Conservation (phyloP, 2,329 filamentous ascomycete species). For the Neofusicoccum laricinum region DNA sequence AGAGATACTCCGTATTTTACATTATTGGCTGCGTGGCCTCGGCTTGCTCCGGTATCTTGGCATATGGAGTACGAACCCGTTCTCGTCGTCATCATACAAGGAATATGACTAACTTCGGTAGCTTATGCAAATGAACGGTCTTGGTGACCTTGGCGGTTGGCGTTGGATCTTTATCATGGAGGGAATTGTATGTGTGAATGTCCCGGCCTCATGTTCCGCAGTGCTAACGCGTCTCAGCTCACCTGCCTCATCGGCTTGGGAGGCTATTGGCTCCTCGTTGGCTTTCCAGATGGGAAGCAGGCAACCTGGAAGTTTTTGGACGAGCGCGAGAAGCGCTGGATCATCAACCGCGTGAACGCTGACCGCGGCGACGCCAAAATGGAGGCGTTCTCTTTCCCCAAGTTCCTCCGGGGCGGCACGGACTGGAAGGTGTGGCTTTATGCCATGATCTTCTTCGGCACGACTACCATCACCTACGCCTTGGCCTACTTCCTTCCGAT, state of each 20-base stretch:
- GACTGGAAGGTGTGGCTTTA: conserved; percentile 57
- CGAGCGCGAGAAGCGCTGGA: conserved; percentile 45
- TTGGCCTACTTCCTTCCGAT: conserved; percentile 78
- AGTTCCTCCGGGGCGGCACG: conserved; percentile 46
- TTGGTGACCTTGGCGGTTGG: conserved; percentile 46
- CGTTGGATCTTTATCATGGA: conserved; percentile 49
- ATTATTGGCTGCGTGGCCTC: conserved; percentile 65
- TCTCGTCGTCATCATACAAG: conserved; percentile 28
- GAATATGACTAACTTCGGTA: conserved; percentile 21
- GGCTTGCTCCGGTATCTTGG: conserved; percentile 66
- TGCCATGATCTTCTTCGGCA: conserved; percentile 56
- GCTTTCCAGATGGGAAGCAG: conserved; percentile 45
- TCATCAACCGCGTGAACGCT: conserved; percentile 51
- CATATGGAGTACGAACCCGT: conserved; percentile 51
- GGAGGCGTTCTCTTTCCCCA: conserved; percentile 47
- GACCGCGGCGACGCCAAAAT: conserved; percentile 53
- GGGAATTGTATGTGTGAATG: conserved; percentile 20
- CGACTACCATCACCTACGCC: conserved; percentile 70
- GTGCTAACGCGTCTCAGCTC: conserved; percentile 20
- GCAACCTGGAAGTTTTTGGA: conserved; percentile 45
- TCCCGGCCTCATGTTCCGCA: not conserved
- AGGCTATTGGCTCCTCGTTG: conserved; percentile 44
- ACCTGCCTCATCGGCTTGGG: conserved; percentile 40
- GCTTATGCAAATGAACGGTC: conserved; percentile 62
- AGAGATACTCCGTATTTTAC: conserved; percentile 68